Conservation (phyloP, 768 basidiomycete genomes). For the Auriculariales sp. region DNA sequence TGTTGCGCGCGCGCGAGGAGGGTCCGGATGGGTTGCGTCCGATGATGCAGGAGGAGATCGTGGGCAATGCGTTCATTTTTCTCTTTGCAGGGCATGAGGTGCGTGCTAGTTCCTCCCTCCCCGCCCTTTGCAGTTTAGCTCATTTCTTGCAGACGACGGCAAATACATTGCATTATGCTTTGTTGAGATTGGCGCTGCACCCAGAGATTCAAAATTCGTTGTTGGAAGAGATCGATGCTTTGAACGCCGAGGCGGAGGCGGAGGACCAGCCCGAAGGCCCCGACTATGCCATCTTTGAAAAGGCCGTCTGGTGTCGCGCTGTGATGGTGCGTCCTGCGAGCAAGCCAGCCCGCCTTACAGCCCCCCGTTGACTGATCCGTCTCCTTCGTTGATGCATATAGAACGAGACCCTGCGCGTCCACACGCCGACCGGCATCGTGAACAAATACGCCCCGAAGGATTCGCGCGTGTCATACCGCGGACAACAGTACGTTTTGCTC, state of each 20-base stretch:
- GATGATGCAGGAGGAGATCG: neutral
- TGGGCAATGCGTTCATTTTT: slow-evolving; percentile 7
- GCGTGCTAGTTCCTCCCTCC: too few species aligned
- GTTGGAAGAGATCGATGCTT: neutral
- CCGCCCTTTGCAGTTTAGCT: too few species aligned
- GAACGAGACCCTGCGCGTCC: slow-evolving; percentile 3
- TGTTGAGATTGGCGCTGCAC: slow-evolving; percentile 6
- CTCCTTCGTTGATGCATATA: too few species aligned
- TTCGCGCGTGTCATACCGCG: neutral
- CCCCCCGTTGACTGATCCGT: too few species aligned
- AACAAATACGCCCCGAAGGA: slow-evolving; percentile 1
- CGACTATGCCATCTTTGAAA: neutral
- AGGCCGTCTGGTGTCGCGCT: neutral
- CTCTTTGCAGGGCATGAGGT: slow-evolving; percentile 8
- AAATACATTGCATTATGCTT: slow-evolving; percentile 5
- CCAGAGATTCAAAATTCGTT: slow-evolving; percentile 4
- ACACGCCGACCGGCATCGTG: slow-evolving; percentile 3
- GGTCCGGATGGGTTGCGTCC: neutral
- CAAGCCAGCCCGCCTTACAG: too few species aligned
- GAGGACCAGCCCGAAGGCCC: neutral
- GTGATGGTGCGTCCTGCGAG: slow-evolving; percentile 3
- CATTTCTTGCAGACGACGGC: too few species aligned
- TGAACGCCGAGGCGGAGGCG: neutral
- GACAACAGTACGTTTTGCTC: too few species aligned
- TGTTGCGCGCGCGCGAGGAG: neutral